Percentiles rank a stretch among this genome's conserved stretches.
These are phyloP conservation scores for Yamadazyma philogaea DNA, from an alignment of 805 yeast genomes.

Conservation along the genomic window DNA sequence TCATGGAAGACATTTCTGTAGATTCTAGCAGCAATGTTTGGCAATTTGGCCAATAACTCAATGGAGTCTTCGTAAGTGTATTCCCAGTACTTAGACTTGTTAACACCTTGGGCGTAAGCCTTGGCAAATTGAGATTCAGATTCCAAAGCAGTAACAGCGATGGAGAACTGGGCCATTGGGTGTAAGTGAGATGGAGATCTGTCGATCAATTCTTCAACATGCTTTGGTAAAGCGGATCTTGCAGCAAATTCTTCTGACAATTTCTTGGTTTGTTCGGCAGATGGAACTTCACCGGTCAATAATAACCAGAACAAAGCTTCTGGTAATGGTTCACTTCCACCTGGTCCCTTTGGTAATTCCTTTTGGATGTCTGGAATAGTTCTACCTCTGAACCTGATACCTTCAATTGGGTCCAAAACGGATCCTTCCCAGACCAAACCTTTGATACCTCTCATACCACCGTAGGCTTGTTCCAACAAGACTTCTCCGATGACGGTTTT, in stretches of 20 bases:
- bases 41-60: conserved; percentile 68
- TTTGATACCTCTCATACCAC: conserved; percentile 80
- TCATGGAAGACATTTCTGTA: conserved; percentile 60
- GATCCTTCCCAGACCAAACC: conserved; percentile 81
- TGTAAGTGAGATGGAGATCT: conserved; percentile 65
- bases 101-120: conserved; percentile 67
- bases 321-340: conserved; percentile 64
- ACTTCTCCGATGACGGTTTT: conserved; percentile 57
- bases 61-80: conserved; percentile 69
- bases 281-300: conserved; percentile 70
- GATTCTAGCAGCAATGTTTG: conserved; percentile 70
- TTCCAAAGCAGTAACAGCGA: conserved; percentile 72
- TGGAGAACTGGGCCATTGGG: conserved; percentile 82
- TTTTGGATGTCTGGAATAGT: conserved; percentile 71
- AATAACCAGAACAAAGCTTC: conserved; percentile 77
- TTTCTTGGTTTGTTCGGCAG: conserved; percentile 53
- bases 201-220: conserved; percentile 58
- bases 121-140: conserved; percentile 67
- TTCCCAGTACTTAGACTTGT: conserved; percentile 73
- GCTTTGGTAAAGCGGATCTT: conserved; percentile 62
- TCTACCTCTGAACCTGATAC: conserved; percentile 75
- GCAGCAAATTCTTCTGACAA: conserved; percentile 62
- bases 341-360: conserved; percentile 58
- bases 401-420: conserved; percentile 69
- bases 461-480: conserved; percentile 46